A percentile compares a stretch with the other conserved stretches of the same genome.
phyloP scores from a whole-genome alignment of 2,329 filamentous ascomycete genomes.

The Acephala macrosclerotiorum region DNA sequence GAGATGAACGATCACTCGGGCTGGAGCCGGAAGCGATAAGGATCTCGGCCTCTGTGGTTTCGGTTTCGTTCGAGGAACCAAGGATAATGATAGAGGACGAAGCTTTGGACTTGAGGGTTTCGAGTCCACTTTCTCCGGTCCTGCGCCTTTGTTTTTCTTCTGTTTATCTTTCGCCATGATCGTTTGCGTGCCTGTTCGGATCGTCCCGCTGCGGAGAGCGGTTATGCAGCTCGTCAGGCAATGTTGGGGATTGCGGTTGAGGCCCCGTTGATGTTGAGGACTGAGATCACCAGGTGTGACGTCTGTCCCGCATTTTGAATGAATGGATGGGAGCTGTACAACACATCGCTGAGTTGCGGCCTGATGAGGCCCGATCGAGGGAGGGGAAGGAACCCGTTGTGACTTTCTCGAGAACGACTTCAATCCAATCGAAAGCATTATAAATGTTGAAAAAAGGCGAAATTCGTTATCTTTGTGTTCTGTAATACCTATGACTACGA shows the following conservation, averaged over 20 bases:
- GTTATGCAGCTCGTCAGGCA: slow-evolving; percentile 3
- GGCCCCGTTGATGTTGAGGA: neutral
- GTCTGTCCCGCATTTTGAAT: neutral
- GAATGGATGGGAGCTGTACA: neutral
- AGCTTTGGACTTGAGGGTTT: neutral
- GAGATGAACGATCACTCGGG: slow-evolving; percentile 8
- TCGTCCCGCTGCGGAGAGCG: slow-evolving; percentile 5
- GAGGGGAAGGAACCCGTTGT: neutral
- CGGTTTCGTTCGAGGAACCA: neutral
- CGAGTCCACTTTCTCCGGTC: slow-evolving; percentile 1
- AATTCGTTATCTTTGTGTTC: too few species aligned
- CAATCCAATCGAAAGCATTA: too few species aligned
- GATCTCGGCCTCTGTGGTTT: slow-evolving; percentile 1
- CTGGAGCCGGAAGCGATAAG: neutral
- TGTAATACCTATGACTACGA: too few species aligned
- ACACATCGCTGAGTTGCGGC: slow-evolving; percentile 3
- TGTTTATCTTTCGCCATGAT: neutral
- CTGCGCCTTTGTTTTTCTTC: neutral
- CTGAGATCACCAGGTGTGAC: neutral
- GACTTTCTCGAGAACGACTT: neutral
- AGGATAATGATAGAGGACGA: neutral
- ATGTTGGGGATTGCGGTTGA: slow-evolving; percentile 6
- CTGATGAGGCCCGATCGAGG: neutral
- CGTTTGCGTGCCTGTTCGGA: slow-evolving; percentile 5
- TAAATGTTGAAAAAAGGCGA: too few species aligned